Conservation (phyloP, 495 filamentous ascomycete genomes). For the Aspergillus nanangensis region DNA sequence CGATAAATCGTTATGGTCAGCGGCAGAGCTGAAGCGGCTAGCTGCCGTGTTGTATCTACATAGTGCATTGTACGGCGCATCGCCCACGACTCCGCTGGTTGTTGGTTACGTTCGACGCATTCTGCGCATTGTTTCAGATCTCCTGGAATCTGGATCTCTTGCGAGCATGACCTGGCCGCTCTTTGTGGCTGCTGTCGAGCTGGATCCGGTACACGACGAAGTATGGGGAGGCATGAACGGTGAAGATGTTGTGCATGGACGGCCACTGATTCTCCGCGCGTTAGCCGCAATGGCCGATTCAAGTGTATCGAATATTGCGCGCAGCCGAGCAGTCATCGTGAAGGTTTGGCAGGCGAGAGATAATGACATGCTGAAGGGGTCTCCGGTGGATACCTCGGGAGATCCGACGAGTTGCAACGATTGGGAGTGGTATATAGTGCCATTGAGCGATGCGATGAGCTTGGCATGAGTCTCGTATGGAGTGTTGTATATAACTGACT, state of each 20-base stretch:
- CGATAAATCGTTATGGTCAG: slow-evolving; percentile 25
- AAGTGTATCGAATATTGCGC: slow-evolving; percentile 36
- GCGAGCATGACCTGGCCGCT: slow-evolving; percentile 40
- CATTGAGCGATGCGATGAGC: slow-evolving; percentile 38
- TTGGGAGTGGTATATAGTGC: slow-evolving; percentile 41
- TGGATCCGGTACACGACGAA: slow-evolving; percentile 37
- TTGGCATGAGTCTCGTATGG: too few relatives aligned
- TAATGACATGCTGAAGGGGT: slow-evolving; percentile 26
- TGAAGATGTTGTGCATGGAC: slow-evolving; percentile 20
- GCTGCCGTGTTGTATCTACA: slow-evolving; percentile 39
- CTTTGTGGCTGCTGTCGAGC: slow-evolving; percentile 42
- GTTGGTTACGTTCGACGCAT: slow-evolving; percentile 32
- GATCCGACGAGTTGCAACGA: slow-evolving; percentile 23
- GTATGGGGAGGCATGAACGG: slow-evolving; percentile 21
- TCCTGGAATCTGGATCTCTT: slow-evolving; percentile 27
- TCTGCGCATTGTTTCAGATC: slow-evolving; percentile 25
- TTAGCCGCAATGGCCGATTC: slow-evolving; percentile 37
- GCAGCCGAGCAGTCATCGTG: slow-evolving; percentile 37
- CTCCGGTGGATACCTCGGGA: slow-evolving; percentile 6
- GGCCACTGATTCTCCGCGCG: slow-evolving; percentile 35
- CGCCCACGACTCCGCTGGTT: slow-evolving; percentile 32
- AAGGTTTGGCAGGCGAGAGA: slow-evolving; percentile 43
- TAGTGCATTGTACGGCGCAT: slow-evolving; percentile 35
- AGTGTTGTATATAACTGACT: too few relatives aligned
- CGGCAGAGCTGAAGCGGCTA: slow-evolving; percentile 39